Conservation (phyloP, 148 eudicot species). For the Chenopodium formosanum region DNA sequence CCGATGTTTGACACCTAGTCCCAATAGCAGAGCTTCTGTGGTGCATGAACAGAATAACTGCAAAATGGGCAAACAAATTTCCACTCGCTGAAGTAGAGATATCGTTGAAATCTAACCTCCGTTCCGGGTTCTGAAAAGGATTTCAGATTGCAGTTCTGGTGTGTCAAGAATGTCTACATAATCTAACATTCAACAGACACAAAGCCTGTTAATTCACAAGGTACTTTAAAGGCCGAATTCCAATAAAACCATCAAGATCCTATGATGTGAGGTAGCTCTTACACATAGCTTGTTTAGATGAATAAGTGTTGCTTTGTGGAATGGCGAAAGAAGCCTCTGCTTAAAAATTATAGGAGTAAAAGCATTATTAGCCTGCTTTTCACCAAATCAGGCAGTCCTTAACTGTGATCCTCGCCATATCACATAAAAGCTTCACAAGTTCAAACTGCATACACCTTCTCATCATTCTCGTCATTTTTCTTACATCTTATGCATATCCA, state of each 20-base stretch:
- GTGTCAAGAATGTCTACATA: neutral
- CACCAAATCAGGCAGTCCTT: constrained; percentile 44
- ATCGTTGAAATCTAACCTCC: neutral
- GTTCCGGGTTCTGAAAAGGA: neutral
- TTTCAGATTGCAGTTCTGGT: neutral
- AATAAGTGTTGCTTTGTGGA: constrained; percentile 31
- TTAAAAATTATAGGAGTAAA: neutral
- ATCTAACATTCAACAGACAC: neutral
- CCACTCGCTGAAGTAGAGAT: neutral
- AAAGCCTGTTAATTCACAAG: constrained; percentile 2
- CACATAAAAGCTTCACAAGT: constrained; percentile 45
- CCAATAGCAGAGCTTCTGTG: neutral
- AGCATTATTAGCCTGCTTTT: too few relatives aligned
- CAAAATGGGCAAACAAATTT: neutral
- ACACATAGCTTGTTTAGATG: constrained; percentile 30
- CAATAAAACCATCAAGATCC: neutral
- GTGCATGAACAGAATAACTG: neutral
- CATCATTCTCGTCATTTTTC: constrained; percentile 40
- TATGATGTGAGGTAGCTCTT: too few relatives aligned
- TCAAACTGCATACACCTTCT: constrained; percentile 30
- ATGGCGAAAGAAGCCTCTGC: constrained; percentile 47
- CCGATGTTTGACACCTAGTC: constrained; percentile 1
- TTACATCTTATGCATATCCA: constrained; percentile 46
- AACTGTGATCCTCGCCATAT: constrained; percentile 52
- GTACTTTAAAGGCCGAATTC: neutral